A percentile compares a stretch with the other conserved stretches of the same genome.
phyloP scores from a whole-genome alignment of 73 alveolate species.

The Paramecium sexaurelia region DNA sequence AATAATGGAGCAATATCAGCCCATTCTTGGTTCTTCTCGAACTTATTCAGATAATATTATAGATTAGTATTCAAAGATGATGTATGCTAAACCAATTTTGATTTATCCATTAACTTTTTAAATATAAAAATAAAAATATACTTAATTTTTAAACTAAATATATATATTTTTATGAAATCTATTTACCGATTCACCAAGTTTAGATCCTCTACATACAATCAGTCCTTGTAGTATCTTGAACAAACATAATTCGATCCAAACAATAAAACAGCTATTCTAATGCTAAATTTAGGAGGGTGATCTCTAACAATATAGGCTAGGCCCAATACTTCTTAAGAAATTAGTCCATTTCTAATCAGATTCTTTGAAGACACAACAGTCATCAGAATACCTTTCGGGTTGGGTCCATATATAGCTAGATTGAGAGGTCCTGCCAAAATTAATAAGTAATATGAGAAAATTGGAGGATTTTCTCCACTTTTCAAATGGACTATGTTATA shows the following conservation, averaged over 20 bases:
- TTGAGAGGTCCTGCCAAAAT: constrained; percentile 71
- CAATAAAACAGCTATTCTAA: constrained; percentile 53
- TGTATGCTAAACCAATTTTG: not conserved
- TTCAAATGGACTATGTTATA: constrained; percentile 76
- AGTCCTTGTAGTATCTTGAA: not conserved
- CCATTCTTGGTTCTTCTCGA: constrained; percentile 67
- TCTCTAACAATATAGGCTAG: not conserved
- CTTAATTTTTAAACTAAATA: not conserved
- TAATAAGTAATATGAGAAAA: constrained; percentile 54
- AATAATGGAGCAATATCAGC: constrained; percentile 67
- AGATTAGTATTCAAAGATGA: not conserved
- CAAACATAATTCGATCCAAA: not conserved
- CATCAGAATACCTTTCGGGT: constrained; percentile 68
- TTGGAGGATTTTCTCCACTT: constrained; percentile 81
- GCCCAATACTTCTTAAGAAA: constrained; percentile 52
- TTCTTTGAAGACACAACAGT: constrained; percentile 61
- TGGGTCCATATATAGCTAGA: constrained; percentile 68
- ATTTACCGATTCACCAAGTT: constrained; percentile 15
- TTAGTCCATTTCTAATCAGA: constrained; percentile 58
- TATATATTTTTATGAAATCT: not conserved
- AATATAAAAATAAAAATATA: not conserved
- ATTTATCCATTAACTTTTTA: not conserved
- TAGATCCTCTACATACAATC: not conserved
- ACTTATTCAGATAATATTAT: not conserved
- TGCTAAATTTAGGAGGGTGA: constrained; percentile 69